phyloP scores from a whole-genome alignment of 2,329 filamentous ascomycete species.

The Aspergillus sp. region DNA sequence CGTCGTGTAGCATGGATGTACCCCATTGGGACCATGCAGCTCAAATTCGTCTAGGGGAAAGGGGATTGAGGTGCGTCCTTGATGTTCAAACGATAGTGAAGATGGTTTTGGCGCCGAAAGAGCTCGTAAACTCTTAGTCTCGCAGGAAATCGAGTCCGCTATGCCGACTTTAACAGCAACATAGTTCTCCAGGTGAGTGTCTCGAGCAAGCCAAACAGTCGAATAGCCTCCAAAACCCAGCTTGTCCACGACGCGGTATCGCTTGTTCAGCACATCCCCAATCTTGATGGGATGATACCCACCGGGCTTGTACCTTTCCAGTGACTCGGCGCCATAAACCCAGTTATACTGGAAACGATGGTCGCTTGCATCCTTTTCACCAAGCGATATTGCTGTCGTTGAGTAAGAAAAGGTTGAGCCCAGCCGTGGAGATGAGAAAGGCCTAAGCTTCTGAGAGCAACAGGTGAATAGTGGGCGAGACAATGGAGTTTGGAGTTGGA shows the following conservation, averaged over 20 bases:
- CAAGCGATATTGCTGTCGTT: no score
- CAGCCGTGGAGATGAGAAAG: no score
- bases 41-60: constrained; percentile 18
- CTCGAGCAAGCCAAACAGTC: constrained; percentile 39
- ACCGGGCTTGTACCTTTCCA: constrained; percentile 26
- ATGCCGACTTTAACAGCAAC: constrained; percentile 23
- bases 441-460: no score
- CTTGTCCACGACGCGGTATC: constrained; percentile 39
- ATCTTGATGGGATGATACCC: constrained; percentile 33
- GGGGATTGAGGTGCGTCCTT: constrained; percentile 7
- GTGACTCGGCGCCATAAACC: constrained; percentile 23
- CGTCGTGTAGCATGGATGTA: constrained; percentile 20
- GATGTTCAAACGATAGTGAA: background rate
- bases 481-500: no score
- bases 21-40: constrained; percentile 19
- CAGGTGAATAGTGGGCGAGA: no score
- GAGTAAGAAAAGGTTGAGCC: no score
- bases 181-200: constrained; percentile 19
- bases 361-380: no score
- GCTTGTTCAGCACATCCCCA: constrained; percentile 22
- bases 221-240: constrained; percentile 39
- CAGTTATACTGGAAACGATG: constrained; percentile 16
- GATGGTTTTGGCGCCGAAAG: constrained; percentile 1
- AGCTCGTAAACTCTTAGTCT: constrained; percentile 11
- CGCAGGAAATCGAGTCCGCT: constrained; percentile 7